Conservation (phyloP, 306 rosid genomes). For the Bauhinia variegata region DNA sequence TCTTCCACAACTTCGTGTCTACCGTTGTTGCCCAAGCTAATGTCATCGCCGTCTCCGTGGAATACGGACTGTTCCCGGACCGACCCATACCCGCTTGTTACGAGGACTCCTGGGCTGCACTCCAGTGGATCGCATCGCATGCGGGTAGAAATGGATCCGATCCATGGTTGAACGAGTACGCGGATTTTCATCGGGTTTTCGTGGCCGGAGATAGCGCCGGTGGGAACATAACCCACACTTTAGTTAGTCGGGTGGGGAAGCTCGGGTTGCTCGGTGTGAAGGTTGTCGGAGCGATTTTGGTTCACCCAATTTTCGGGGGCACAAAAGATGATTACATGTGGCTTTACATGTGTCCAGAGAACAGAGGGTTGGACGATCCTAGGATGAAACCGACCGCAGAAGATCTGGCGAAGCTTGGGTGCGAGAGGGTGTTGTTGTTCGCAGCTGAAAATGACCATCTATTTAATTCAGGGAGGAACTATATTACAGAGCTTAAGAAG, state of each 20-base stretch:
- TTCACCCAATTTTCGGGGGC: constrained; percentile 57
- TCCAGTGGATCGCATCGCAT: constrained; percentile 47
- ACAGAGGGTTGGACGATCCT: constrained; percentile 39
- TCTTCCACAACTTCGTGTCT: constrained; percentile 31
- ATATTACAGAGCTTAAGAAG: constrained; percentile 43
- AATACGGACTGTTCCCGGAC: too few species aligned
- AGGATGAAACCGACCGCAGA: constrained; percentile 50
- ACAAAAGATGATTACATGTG: constrained; percentile 44
- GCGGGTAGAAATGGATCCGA: constrained; percentile 42
- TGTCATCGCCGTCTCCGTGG: too few species aligned
- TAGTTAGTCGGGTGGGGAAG: neutral
- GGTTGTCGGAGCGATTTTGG: constrained; percentile 39
- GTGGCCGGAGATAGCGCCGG: constrained; percentile 54
- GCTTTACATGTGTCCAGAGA: constrained; percentile 52
- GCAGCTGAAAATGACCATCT: constrained; percentile 57
- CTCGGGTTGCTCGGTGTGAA: constrained; percentile 30
- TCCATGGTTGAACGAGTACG: constrained; percentile 44
- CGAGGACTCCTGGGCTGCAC: constrained; percentile 43
- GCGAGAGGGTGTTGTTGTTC: constrained; percentile 49
- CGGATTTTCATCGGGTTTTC: constrained; percentile 41
- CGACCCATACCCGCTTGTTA: too few species aligned
- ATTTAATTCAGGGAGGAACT: constrained; percentile 35
- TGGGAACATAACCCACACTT: too few species aligned
- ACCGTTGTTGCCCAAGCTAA: neutral
- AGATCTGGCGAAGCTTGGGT: constrained; percentile 48